phyloP scores from a whole-genome alignment of 495 filamentous ascomycete genomes.

The Podospora anserina region DNA sequence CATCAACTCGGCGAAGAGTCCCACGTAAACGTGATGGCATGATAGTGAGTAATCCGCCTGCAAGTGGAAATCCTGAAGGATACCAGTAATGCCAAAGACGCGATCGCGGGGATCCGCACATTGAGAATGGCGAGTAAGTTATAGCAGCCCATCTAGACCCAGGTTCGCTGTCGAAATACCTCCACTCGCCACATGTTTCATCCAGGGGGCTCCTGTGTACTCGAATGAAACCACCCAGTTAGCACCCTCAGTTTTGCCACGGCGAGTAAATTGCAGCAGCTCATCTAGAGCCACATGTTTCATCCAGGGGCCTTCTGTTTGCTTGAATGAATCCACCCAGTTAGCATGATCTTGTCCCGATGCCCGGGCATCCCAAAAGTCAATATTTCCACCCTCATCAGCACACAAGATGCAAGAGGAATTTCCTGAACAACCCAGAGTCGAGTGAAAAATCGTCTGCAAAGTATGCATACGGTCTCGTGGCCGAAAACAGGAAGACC shows the following conservation, averaged over 20 bases:
- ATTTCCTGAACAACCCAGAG: constrained; percentile 35
- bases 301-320: too few relatives aligned
- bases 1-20: neutral
- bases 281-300: too few relatives aligned
- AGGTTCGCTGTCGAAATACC: too few relatives aligned
- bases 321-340: too few relatives aligned
- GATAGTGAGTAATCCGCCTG: constrained; percentile 1
- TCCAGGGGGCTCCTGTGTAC: too few relatives aligned
- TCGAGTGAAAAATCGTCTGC: constrained; percentile 27
- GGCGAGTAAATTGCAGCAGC: too few relatives aligned
- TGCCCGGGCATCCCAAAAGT: constrained; percentile 7
- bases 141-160: too few relatives aligned
- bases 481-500: neutral
- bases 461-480: constrained; percentile 12
- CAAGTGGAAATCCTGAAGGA: neutral
- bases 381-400: constrained; percentile 26
- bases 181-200: too few relatives aligned
- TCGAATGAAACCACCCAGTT: too few relatives aligned
- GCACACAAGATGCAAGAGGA: constrained; percentile 17
- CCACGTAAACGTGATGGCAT: neutral
- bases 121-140: neutral
- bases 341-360: neutral
- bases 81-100: neutral
- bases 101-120: constrained; percentile 4
- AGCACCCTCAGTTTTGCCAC: too few relatives aligned